Conservation (phyloP, 169 alveolate genomes). For the Hepatocystis sp. region DNA sequence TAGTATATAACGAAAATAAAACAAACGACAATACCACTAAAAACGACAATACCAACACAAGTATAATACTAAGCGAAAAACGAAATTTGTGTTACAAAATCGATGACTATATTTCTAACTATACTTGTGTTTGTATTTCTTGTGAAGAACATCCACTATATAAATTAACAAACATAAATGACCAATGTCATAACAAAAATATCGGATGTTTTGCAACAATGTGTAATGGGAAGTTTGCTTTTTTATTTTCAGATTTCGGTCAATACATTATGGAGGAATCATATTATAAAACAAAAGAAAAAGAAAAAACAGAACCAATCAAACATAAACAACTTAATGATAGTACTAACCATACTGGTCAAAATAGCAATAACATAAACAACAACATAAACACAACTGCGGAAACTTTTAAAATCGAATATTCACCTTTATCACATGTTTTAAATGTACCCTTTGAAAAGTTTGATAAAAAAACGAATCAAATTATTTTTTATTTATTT, state of each 20-base stretch:
- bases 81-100: not conserved
- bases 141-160: conserved; percentile 78
- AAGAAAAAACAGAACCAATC: not conserved
- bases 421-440: conserved; percentile 77
- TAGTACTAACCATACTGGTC: not conserved
- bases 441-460: conserved; percentile 71
- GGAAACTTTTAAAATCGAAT: conserved; percentile 57
- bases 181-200: conserved; percentile 72
- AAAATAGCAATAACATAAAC: conserved; percentile 38
- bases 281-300: conserved; percentile 28
- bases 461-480: conserved; percentile 23
- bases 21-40: not conserved
- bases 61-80: not conserved
- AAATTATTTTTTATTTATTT: conserved; percentile 75
- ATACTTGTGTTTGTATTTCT: conserved; percentile 77
- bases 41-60: not conserved
- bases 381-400: conserved; percentile 30
- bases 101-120: conserved; percentile 16
- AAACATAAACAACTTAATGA: not conserved
- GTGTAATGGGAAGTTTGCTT: conserved; percentile 80
- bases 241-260: conserved; percentile 80
- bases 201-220: conserved; percentile 79
- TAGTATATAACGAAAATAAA: conserved; percentile 11
- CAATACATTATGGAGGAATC: conserved; percentile 79
- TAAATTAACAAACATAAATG: conserved; percentile 76